Conservation (phyloP, 495 filamentous ascomycete species). For the Talaromyces wortmannii region DNA sequence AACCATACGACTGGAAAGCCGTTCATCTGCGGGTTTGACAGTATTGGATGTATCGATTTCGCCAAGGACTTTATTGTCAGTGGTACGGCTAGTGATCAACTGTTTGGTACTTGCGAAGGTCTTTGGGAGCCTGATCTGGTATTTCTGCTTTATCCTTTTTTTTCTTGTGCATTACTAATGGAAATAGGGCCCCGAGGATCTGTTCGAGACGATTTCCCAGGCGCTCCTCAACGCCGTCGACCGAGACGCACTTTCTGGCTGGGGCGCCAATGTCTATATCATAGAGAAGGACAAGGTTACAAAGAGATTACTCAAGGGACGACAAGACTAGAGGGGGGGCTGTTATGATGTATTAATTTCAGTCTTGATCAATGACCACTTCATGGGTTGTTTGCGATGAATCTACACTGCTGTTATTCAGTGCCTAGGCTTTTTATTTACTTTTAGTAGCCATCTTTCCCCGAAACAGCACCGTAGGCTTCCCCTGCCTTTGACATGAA, state of each 20-base stretch:
- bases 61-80: conserved; percentile 99
- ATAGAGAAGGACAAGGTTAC: conserved; percentile 99
- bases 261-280: conserved; percentile 97
- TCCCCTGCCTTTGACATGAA: conserved; percentile 37
- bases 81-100: conserved; percentile 91
- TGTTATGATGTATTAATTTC: conserved; percentile 4
- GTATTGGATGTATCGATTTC: conserved; percentile 98
- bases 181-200: conserved; percentile 75
- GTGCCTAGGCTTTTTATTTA: too few relatives aligned
- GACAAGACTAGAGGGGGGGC: conserved; percentile 49
- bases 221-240: conserved; percentile 94
- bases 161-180: neutral
- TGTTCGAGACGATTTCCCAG: conserved; percentile 98
- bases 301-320: conserved; percentile 93
- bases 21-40: conserved; percentile 98
- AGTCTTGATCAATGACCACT: neutral
- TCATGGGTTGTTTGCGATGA: too few relatives aligned
- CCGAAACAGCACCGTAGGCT: conserved; percentile 29
- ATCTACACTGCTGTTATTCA: too few relatives aligned
- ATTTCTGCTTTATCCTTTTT: conserved; percentile 21
- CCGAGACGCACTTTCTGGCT: conserved; percentile 91
- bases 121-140: conserved; percentile 97
- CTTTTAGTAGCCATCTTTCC: conserved; percentile 23
- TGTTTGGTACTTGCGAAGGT: conserved; percentile 97
- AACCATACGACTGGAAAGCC: conserved; percentile 87